Evolutionary conservation across 2,329 filamentous ascomycete species (phyloP).

Genomic region (Colletotrichum zoysiae): DNA sequence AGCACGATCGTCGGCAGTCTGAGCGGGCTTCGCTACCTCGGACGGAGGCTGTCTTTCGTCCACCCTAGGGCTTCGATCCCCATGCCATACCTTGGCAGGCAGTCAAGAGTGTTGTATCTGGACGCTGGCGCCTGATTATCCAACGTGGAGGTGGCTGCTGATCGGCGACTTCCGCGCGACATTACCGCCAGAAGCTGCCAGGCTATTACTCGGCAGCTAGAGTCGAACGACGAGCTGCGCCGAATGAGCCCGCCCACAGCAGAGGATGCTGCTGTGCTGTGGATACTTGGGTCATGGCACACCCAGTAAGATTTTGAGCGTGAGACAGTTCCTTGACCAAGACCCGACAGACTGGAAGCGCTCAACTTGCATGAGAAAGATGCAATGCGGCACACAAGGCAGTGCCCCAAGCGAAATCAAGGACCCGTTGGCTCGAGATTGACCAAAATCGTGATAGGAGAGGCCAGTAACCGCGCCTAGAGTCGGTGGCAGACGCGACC

Average conservation of each 20-base stretch:
- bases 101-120: neutral
- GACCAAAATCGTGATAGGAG: conserved; percentile 6
- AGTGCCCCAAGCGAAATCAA: conserved; percentile 6
- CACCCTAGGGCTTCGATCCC: neutral
- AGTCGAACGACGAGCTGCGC: conserved; percentile 1
- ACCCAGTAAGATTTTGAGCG: conserved; percentile 17
- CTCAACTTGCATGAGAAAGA: conserved; percentile 46
- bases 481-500: conserved; percentile 35
- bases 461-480: conserved; percentile 28
- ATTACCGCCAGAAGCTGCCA: conserved; percentile 22
- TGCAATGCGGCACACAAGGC: conserved; percentile 32
- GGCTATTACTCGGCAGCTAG: neutral
- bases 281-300: conserved; percentile 11
- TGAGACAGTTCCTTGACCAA: neutral
- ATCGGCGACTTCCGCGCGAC: conserved; percentile 19
- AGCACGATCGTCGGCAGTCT: conserved; percentile 28
- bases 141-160: neutral
- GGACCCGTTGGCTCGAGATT: conserved; percentile 21
- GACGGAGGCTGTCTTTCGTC: conserved; percentile 9
- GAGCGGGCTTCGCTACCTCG: conserved; percentile 12
- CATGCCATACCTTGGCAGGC: conserved; percentile 20
- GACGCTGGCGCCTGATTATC: neutral
- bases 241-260: neutral
- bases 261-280: conserved; percentile 8
- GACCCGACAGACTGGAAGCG: conserved; percentile 50